phyloP scores from a whole-genome alignment of 768 basidiomycete genomes.

The Xerocomellus intermedius region DNA sequence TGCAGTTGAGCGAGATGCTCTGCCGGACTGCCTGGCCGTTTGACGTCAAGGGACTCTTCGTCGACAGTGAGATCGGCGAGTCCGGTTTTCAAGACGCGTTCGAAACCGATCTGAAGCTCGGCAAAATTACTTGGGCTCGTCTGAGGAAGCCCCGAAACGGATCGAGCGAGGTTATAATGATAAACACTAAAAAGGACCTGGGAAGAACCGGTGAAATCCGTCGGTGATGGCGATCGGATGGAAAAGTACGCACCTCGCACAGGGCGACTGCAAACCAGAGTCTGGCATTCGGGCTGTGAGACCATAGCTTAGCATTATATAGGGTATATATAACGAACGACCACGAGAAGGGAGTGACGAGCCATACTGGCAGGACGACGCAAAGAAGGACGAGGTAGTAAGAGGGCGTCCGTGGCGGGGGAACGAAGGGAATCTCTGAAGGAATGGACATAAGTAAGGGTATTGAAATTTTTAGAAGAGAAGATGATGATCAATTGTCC shows the following conservation, averaged over 20 bases:
- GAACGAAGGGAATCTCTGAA: conserved; percentile 37
- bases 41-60: conserved; percentile 48
- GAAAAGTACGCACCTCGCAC: conserved; percentile 49
- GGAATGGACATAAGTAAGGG: conserved; percentile 8
- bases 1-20: conserved; percentile 60
- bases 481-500: background rate
- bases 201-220: background rate
- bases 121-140: conserved; percentile 43
- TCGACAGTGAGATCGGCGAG: conserved; percentile 56
- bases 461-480: background rate
- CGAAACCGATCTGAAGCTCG: conserved; percentile 59
- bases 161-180: conserved; percentile 49
- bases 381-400: conserved; percentile 61
- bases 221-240: background rate
- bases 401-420: conserved; percentile 41
- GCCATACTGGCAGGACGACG: conserved; percentile 64
- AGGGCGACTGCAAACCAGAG: conserved; percentile 49
- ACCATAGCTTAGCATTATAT: conserved; percentile 40
- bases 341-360: conserved; percentile 64
- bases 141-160: conserved; percentile 47
- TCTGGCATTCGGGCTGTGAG: conserved; percentile 39
- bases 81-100: conserved; percentile 64
- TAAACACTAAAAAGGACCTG: conserved; percentile 73
- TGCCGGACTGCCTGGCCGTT: conserved; percentile 58
- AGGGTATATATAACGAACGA: conserved; percentile 51